phyloP scores from a whole-genome alignment of 1,284 basidiomycete species.

The Puccinia polysora region DNA sequence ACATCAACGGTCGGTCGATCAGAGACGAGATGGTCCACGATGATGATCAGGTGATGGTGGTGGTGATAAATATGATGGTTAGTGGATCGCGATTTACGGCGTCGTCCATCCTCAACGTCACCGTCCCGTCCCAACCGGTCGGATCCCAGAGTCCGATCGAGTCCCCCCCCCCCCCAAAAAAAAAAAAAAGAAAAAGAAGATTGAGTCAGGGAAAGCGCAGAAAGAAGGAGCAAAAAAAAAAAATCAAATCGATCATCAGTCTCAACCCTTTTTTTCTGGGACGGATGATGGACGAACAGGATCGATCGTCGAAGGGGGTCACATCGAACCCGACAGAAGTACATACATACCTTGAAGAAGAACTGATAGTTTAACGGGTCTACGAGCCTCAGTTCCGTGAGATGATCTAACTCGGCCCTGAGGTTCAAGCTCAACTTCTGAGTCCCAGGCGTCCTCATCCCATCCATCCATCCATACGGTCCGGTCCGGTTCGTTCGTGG shows the following conservation, averaged over 20 bases:
- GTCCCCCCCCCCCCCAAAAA: no score
- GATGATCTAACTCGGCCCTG: conserved; percentile 26
- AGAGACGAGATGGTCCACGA: neutral
- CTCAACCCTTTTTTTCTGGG: neutral
- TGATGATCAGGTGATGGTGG: neutral
- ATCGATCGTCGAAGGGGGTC: neutral
- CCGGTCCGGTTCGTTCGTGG: no score
- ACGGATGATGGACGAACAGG: neutral
- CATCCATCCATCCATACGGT: no score
- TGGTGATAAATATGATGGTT: no score
- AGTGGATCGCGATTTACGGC: no score
- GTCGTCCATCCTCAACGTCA: no score
- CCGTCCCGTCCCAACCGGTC: no score
- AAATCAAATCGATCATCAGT: neutral
- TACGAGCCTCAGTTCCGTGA: conserved; percentile 9
- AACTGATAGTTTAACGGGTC: conserved; percentile 15
- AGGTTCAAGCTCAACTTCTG: conserved; percentile 35
- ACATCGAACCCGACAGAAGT: neutral
- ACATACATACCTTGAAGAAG: conserved; percentile 35
- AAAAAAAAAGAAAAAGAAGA: neutral
- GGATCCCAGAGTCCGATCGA: no score
- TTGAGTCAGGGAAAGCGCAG: neutral
- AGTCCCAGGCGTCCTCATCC: no score
- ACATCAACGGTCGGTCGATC: neutral
- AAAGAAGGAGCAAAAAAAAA: neutral